Evolutionary conservation across 495 filamentous ascomycete genomes (phyloP), one percentile per base, ranked within the genome.

Genomic region (Penicillium longicatenatum): DNA sequence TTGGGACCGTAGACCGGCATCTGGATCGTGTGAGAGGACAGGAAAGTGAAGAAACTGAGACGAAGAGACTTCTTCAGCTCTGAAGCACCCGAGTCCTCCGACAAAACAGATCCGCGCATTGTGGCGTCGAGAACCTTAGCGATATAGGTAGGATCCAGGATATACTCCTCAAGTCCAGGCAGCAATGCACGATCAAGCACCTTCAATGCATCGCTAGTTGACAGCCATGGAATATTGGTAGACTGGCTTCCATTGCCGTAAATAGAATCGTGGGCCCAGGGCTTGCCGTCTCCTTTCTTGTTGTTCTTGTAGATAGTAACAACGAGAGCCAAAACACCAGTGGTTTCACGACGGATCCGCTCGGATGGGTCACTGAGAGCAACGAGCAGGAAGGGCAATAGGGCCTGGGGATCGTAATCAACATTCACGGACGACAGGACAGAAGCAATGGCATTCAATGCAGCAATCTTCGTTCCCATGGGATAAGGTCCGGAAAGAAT

Each of bases 81-180:
- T 12, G 73, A 73, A 29, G 77, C 77, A 19, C 72, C 69, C 19
- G 73, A 71, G 42, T 72, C 58, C 33, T 72, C 71, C 3, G 72
- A 62, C 9, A 64, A 30, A 44, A 68, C 54, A 29, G 73, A 67
- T 50, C 82, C 77, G 45, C 86, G 79, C 21, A 92, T 60, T 1
- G 75, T 71, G 46, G 75, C 78, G 49, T 82, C 81, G n/a, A 95
- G 63, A 8, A 81, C 77, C 20, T 78, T 80, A 10, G 77, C 72
- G 22, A 93, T 73, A 42, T 92, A 81, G 33, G 75, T 81, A 6
- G 82, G 72, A 66, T 97, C 92, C 19, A 96, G 74, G 10, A 91
- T 79, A 62, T 86, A 93, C 70, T 96, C 93, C 65, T 97, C 92
- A 17, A 97, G 65, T 6, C 77, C 82, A 2, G 89, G 87, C 21